Conservation (phyloP, 78 protist genomes). For the Isochrysis galbana region DNA sequence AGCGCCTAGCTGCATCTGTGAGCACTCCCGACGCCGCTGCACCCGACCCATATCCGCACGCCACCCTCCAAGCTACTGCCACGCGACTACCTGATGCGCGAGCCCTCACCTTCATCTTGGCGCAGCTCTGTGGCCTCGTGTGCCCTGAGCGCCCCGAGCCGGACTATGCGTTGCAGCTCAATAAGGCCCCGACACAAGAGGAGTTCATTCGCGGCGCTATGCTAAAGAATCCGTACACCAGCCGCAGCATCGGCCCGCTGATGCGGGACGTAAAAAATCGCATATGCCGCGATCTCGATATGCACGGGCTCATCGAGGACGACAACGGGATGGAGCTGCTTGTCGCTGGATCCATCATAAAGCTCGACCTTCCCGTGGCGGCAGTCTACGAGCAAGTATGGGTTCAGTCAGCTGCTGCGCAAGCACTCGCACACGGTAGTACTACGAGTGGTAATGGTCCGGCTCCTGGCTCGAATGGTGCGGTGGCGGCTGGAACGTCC, state of each 20-base stretch:
- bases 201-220: slow-evolving; percentile 90
- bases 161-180: slow-evolving; percentile 53
- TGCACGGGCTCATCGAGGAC: slow-evolving; percentile 51
- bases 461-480: background rate
- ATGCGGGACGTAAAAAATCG: slow-evolving; percentile 88
- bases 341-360: slow-evolving; percentile 78
- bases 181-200: slow-evolving; percentile 84
- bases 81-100: slow-evolving; percentile 41
- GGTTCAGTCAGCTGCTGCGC: background rate
- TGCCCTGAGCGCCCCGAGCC: slow-evolving; percentile 68
- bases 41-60: too few species aligned
- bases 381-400: slow-evolving; percentile 17
- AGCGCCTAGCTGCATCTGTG: too few species aligned
- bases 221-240: slow-evolving; percentile 76
- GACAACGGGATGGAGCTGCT: slow-evolving; percentile 92
- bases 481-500: background rate
- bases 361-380: slow-evolving; percentile 78
- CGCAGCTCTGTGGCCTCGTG: slow-evolving; percentile 74
- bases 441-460: background rate
- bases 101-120: slow-evolving; percentile 67
- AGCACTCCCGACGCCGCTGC: too few species aligned
- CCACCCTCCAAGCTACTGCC: too few species aligned
- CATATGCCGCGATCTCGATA: slow-evolving; percentile 68
- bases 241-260: slow-evolving; percentile 63
- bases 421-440: background rate